phyloP scores from a whole-genome alignment of 2,329 filamentous ascomycete species.

The Chaetoscypha palmicola region DNA sequence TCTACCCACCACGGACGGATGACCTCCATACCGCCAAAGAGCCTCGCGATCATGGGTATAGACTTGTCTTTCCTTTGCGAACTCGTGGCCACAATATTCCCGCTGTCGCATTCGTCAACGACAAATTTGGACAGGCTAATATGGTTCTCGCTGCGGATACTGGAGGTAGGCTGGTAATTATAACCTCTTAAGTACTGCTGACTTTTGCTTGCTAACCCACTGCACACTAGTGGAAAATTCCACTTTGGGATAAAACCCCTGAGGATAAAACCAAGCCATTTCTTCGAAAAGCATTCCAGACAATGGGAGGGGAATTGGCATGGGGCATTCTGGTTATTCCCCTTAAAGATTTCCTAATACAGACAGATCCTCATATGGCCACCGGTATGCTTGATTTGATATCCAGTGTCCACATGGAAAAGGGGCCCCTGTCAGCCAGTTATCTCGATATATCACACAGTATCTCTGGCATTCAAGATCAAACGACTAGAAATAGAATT shows the following conservation, averaged over 20 bases:
- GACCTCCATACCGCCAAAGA: neutral
- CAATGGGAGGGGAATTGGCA: neutral
- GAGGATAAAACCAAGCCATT: neutral
- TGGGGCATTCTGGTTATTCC: slow-evolving; percentile 27
- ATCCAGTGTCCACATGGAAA: no score
- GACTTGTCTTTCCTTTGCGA: slow-evolving; percentile 10
- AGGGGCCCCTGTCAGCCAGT: no score
- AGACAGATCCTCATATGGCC: slow-evolving; percentile 6
- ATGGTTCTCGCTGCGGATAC: slow-evolving; percentile 25
- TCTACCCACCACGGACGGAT: neutral
- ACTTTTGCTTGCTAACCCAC: no score
- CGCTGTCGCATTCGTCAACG: slow-evolving; percentile 23
- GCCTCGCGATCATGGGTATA: slow-evolving; percentile 3
- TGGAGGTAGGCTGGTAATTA: slow-evolving; percentile 17
- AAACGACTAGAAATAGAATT: no score
- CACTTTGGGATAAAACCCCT: neutral
- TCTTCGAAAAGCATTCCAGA: neutral
- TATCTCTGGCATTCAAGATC: no score
- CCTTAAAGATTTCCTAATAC: slow-evolving; percentile 16
- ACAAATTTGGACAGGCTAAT: slow-evolving; percentile 17
- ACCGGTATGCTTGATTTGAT: neutral
- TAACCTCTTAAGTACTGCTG: slow-evolving; percentile 1
- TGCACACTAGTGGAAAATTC: neutral
- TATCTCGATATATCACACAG: no score
- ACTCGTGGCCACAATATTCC: slow-evolving; percentile 25